Evolutionary conservation across 805 yeast genomes (phyloP), one percentile per base, ranked within the genome.

Genomic region (Teunomyces funiuensis): DNA sequence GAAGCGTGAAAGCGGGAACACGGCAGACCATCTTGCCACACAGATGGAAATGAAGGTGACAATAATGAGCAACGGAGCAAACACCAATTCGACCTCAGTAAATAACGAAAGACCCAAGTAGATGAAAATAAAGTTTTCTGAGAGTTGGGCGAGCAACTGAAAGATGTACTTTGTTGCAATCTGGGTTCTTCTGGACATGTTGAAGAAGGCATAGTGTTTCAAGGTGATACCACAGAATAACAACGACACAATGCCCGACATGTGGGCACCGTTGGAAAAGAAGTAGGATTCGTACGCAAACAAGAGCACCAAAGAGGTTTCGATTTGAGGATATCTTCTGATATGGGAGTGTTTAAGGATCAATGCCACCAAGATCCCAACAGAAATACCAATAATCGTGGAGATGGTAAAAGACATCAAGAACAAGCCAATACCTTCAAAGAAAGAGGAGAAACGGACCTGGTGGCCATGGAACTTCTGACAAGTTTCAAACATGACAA

Each of bases 401-500:
- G 96, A 86, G 31, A 95, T 82, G 19, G 96, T 86, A 62, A 93
- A 93, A 0, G 96, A 90, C 85, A 93, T 84, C 58, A 91, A 62
- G 66, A 93, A 93, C 47, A 93, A 75, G 1, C 97, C 96, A 23
- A 88, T 76, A 76, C 99, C 99, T 68, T 88, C 91, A 61, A 95
- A 87, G 36, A 90, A 63, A n/a, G 87, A 82, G 10, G 85, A 74
- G 47, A 88, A 72, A 37, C 80, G 77, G 0, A 91, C 85, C 2
- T 63, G 61, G 51, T 86, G 83, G 33, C 96, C 98, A 55, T 90
- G 95, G 63, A 93, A 88, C 65, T 89, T 88, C 63, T 89, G 97
- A 58, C 97, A 90, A 0, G 99, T 93, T 68, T 93, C 99, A 69
- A 93, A 93, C 96, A 93, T 91, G 53, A 93, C 99, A 60, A 93